Base-by-base conservation (phyloP, 805 yeast species). In the Maudiozyma saulgeensis region DNA sequence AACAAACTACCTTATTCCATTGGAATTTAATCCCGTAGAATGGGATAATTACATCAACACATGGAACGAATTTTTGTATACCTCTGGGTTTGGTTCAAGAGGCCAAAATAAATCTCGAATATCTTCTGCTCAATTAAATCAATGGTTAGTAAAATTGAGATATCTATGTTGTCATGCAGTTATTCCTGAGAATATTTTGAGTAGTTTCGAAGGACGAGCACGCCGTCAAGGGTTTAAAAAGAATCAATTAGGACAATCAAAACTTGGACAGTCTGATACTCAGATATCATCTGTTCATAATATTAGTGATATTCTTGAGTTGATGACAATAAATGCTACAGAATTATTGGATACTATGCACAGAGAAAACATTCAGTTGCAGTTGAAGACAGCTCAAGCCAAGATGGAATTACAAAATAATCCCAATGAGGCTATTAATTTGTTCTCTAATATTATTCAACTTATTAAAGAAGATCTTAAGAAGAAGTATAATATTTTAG, bases 101-200 rank as follows among this genome's bases (percentile, higher is more conserved):
- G 78, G 76, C 8, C 64, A 69, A 32, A 81, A 81, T 15, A 70
- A 70, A 40, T 83, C 84, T 0, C 62, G 71, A 1, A 72, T 54
- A 73, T 79, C 78, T 72, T 74, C 53, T 73, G 78, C 4, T 58
- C 79, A 15, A 53, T 76, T 86, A 81, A 72, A 85, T 46, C 69
- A 69, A 11, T 87, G 96, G 93, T 68, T 91, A 7, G 70, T 74
- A 6, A 71, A 76, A 44, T 67, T 91, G 28, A 72, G 98, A 34
- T 88, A 86, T 58, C 73, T 86, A 0, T 91, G 97, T 57, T 86
- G 93, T 51, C 95, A 87, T 67, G 87, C 96, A 0, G 77, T 57
- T 45, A 64, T 53, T 53, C 66, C 57, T 38, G 62, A 59, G n/a
- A 46, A 51, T 43, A 48, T 48, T 25, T 21, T 43, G 4, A 47